Evolutionary conservation across 2,329 filamentous ascomycete species (phyloP).

Genomic region (Ophidiomyces ophidiicola): DNA sequence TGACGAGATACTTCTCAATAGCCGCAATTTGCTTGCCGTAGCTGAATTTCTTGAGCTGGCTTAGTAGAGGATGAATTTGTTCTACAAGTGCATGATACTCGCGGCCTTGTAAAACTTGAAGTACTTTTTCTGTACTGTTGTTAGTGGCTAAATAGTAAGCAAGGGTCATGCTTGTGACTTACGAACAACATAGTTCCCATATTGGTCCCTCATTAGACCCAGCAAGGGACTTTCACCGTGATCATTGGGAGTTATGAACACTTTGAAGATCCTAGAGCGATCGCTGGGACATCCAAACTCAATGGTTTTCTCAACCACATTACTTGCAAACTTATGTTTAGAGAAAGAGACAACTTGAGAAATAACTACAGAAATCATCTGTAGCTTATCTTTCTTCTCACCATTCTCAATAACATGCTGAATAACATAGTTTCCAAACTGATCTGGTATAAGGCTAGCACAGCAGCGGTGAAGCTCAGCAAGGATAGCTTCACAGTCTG

Average conservation of each 20-base stretch:
- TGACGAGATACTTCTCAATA: slow-evolving; percentile 40
- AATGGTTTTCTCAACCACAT: slow-evolving; percentile 92
- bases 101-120: slow-evolving; percentile 48
- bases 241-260: slow-evolving; percentile 47
- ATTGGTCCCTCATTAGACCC: slow-evolving; percentile 75
- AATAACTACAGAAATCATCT: slow-evolving; percentile 62
- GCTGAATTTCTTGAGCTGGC: slow-evolving; percentile 50
- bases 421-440: slow-evolving; percentile 92
- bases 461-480: slow-evolving; percentile 65
- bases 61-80: slow-evolving; percentile 51
- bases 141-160: slow-evolving; percentile 2
- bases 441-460: slow-evolving; percentile 62
- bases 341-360: slow-evolving; percentile 61
- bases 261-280: slow-evolving; percentile 54
- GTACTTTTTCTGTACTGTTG: slow-evolving; percentile 60
- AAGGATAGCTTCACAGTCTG: slow-evolving; percentile 60
- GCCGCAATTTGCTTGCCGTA: slow-evolving; percentile 55
- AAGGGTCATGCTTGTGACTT: too few relatives aligned
- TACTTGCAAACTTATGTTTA: slow-evolving; percentile 93
- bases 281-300: slow-evolving; percentile 57
- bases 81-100: slow-evolving; percentile 51
- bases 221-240: slow-evolving; percentile 60
- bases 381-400: slow-evolving; percentile 55
- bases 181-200: slow-evolving; percentile 95
- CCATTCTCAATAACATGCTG: slow-evolving; percentile 83